Conservation (phyloP, 352 stramenopile species). For the Peronospora farinosa region DNA sequence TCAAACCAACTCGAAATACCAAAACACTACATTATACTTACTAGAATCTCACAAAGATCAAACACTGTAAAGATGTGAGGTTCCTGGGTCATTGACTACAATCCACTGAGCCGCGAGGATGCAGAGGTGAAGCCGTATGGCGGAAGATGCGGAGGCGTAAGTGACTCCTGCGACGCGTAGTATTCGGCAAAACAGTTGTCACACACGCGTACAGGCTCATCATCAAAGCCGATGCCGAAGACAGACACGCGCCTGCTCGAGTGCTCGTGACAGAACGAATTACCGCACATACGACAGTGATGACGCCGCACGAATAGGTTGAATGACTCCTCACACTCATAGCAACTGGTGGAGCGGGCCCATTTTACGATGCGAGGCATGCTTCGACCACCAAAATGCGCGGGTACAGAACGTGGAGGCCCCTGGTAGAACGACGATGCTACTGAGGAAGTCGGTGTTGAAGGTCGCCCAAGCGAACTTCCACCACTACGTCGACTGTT, state of each 20-base stretch:
- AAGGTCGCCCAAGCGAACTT: conserved; percentile 28
- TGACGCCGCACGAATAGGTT: conserved; percentile 79
- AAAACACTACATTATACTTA: not conserved
- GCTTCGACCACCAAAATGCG: conserved; percentile 27
- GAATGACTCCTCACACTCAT: conserved; percentile 79
- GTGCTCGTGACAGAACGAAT: conserved; percentile 84
- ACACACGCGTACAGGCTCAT: conserved; percentile 80
- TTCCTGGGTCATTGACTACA: conserved; percentile 12
- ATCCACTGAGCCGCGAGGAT: conserved; percentile 27
- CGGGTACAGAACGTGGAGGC: conserved; percentile 19
- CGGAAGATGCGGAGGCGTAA: conserved; percentile 11
- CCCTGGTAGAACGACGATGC: conserved; percentile 34
- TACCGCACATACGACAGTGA: conserved; percentile 83
- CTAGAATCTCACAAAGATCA: not conserved
- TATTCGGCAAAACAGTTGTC: conserved; percentile 82
- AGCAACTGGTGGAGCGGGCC: conserved; percentile 73
- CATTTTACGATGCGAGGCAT: conserved; percentile 73
- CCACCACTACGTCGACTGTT: conserved; percentile 17
- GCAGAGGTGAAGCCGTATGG: conserved; percentile 27
- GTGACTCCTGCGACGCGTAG: conserved; percentile 37
- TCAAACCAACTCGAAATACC: conserved; percentile 12
- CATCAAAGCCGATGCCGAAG: conserved; percentile 72
- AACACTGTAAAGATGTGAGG: no score
- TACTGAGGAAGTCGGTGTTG: conserved; percentile 28
- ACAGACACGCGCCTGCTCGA: conserved; percentile 70